Evolutionary conservation across 2,329 filamentous ascomycete genomes (phyloP), one percentile per base, ranked within the genome.

Genomic region (Cercospora beticola): DNA sequence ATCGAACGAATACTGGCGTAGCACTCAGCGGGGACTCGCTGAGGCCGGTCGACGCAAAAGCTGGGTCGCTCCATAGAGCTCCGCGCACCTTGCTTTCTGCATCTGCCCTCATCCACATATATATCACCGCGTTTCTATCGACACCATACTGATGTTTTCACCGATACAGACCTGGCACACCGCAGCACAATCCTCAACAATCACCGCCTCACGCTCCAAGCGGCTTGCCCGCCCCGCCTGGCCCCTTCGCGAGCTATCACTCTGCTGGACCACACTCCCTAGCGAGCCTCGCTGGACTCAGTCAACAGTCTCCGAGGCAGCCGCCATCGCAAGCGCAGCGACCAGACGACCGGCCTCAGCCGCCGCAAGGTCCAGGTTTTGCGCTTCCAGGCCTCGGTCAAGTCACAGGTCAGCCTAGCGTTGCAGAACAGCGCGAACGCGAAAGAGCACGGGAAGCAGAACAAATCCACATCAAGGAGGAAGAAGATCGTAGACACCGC

Each of bases 401-500:
- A 74, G 82, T 81, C 9, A 79, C 80, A 40, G 77, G 79, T 54
- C 81, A 80, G 62, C 78, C 79, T 60, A 74, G 78, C 56, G 68
- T 73, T n/a, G 74, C 76, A 64, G 77, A 79, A 68, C 65, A 71
- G 26, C 78, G 83, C 69, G 83, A 84, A 72, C 77, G 82, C 66
- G 82, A 86, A 69, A 77, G 85, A 74, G 82, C 83, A 69, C 80
- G 82, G 58, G 84, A 86, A 73, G 83, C 86, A 66, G 86, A 88
- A 72, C 83, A 86, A 30, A 81, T 78, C 70, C 84, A 77, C 83
- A 86, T 79, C 83, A 87, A 79, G 84, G 82, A 85, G 73, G 84
- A 89, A 77, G 87, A 89, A 74, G 86, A 89, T 69, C 85, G 87
- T 70, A 82, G 86, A 67, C 86, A 89, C 72, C 83, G 86, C 58